Evolutionary conservation across 176 grass and related monocot species (phyloP), one percentile per base, ranked within the genome.

Genomic region (Typha latifolia): DNA sequence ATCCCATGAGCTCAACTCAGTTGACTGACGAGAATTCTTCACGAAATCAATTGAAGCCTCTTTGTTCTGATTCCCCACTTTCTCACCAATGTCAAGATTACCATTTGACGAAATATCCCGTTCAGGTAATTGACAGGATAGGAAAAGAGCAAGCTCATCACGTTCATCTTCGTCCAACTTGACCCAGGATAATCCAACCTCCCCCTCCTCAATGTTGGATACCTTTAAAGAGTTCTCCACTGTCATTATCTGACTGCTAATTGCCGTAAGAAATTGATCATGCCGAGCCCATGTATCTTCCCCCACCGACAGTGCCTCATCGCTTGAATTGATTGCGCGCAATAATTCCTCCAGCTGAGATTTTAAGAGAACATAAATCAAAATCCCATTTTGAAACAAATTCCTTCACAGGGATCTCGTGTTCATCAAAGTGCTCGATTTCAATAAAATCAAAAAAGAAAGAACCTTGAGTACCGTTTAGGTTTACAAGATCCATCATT

Each of bases 311-410:
- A 70, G 62, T 49, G 77, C 71, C 9, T 78, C 34, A 16, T 89
- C 82, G 15, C 78, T 86, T 24, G 75, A 86, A 62, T 72, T 76
- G 7, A 96, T 77, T 15, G 85, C 88, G 6, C 69, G 68, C 57
- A 84, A 80, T 59, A 97, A 66, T 68, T 92, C 93, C 62, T 97
- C 93, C 48, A 92, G 88, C 93, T 97, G 53, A 21, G 6, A 59
- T n/a, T 59, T n/a, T 3, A 47, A 65, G 15, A 43, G n/a, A 47
- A 43, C 26, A 16, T 31, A 22, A 47, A n/a, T 59, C 32, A 47
- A 50, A 50, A 48, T 66, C 8, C 24, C 20, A 66, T 5, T n/a
- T 66, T 57, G 8, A 26, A 34, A 15, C 19, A 37, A 49, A 37
- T 8, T 0, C 27, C 65, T 67, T 64, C 27, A 65, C 21, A 18